Evolutionary conservation across 2,329 filamentous ascomycete species (phyloP).

Genomic region (Fusarium tanahbumbuense): DNA sequence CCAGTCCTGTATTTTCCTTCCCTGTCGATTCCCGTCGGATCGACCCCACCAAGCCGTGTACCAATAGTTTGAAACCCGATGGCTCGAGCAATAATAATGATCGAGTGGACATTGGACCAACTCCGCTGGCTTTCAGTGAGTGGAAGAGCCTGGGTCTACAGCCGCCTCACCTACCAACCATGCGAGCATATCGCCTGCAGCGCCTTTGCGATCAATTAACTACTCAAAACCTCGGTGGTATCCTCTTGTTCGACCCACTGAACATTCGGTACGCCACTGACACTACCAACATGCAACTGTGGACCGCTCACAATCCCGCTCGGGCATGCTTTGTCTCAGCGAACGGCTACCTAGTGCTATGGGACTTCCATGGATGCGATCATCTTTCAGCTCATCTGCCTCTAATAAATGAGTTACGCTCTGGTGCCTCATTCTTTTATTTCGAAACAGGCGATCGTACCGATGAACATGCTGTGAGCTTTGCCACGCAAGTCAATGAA

Average conservation of each 20-base stretch:
- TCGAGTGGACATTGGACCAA: slow-evolving; percentile 1
- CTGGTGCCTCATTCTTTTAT: background rate
- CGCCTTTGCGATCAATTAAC: background rate
- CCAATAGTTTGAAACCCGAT: background rate
- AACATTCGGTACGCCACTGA: slow-evolving; percentile 4
- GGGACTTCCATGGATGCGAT: background rate
- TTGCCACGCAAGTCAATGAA: background rate
- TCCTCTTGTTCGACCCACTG: background rate
- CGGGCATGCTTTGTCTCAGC: background rate
- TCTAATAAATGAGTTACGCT: background rate
- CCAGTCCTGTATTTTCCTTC: background rate
- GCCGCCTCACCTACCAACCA: background rate
- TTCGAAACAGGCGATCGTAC: background rate
- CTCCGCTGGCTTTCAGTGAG: background rate
- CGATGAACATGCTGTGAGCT: background rate
- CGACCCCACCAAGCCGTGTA: background rate
- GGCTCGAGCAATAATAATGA: background rate
- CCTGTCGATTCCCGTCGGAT: background rate
- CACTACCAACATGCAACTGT: background rate
- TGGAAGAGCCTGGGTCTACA: background rate
- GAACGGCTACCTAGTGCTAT: background rate
- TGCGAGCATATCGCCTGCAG: background rate
- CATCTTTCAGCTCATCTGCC: background rate
- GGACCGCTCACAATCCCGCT: background rate
- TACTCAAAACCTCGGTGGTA: background rate